Conservation (phyloP, 2,329 filamentous ascomycete genomes). For the Hymenoscyphus fructigenus region DNA sequence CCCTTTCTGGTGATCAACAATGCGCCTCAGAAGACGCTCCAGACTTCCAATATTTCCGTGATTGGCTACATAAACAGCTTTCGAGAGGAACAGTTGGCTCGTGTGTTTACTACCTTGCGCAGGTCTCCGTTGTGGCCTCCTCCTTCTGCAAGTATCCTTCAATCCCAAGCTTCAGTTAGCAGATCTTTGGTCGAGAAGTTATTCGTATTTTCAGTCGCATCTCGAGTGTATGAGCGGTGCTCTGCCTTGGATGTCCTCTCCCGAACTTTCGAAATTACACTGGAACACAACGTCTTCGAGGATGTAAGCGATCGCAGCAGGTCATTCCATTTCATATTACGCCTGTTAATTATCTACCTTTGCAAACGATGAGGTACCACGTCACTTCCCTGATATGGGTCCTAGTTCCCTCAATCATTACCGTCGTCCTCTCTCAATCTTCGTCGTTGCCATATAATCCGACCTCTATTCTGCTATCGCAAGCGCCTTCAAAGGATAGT, state of each 20-base stretch:
- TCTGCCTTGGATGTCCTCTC: slow-evolving; percentile 15
- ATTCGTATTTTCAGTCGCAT: slow-evolving; percentile 5
- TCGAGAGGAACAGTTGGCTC: slow-evolving; percentile 10
- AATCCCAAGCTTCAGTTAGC: slow-evolving; percentile 6
- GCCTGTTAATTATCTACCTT: slow-evolving; percentile 20
- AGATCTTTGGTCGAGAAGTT: slow-evolving; percentile 1
- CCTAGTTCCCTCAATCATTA: slow-evolving; percentile 13
- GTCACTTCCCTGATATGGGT: slow-evolving; percentile 24
- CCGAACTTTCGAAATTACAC: slow-evolving; percentile 6
- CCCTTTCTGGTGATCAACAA: neutral
- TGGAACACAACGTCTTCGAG: slow-evolving; percentile 19
- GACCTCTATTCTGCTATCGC: slow-evolving; percentile 65
- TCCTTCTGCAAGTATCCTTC: slow-evolving; percentile 12
- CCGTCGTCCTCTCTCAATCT: slow-evolving; percentile 36
- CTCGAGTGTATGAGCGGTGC: slow-evolving; percentile 20
- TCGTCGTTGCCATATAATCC: slow-evolving; percentile 71
- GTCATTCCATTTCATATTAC: slow-evolving; percentile 16
- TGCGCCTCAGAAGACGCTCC: neutral
- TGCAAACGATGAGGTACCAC: slow-evolving; percentile 28
- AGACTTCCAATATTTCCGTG: slow-evolving; percentile 14
- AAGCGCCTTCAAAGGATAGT: slow-evolving; percentile 46
- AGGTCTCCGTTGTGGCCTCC: slow-evolving; percentile 19
- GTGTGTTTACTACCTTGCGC: slow-evolving; percentile 20
- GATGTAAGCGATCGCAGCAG: slow-evolving; percentile 21
- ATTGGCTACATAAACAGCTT: slow-evolving; percentile 16